phyloP scores from a whole-genome alignment of 305 asterid species.

The Monarda citriodora region DNA sequence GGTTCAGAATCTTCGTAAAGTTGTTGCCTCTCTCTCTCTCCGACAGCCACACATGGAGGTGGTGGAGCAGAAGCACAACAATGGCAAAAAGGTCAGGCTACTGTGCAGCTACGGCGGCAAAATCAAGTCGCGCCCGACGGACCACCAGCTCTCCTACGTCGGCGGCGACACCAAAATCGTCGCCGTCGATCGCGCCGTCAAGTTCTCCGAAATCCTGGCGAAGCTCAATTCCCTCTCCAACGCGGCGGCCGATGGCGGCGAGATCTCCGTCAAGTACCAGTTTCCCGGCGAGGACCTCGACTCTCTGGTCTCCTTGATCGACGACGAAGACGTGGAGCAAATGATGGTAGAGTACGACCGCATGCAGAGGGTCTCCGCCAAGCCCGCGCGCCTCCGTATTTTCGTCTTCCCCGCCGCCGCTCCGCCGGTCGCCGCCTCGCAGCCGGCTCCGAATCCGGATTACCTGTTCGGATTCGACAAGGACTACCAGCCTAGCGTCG shows the following conservation, averaged over 20 bases:
- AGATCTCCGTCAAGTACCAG: conserved; percentile 61
- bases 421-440: conserved; percentile 14
- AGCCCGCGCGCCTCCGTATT: conserved; percentile 59
- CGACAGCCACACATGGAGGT: conserved; percentile 34
- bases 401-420: conserved; percentile 47
- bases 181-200: conserved; percentile 59
- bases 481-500: conserved; percentile 52
- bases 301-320: conserved; percentile 61
- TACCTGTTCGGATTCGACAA: conserved; percentile 90
- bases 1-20: conserved; percentile 24
- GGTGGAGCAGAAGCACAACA: conserved; percentile 35
- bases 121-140: conserved; percentile 51
- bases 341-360: conserved; percentile 91
- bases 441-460: conserved; percentile 81
- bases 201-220: conserved; percentile 43
- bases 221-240: conserved; percentile 43
- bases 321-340: conserved; percentile 88
- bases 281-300: conserved; percentile 82
- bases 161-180: conserved; percentile 92
- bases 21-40: conserved; percentile 8
- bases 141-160: conserved; percentile 58
- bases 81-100: conserved; percentile 48
- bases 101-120: conserved; percentile 87
- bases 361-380: conserved; percentile 39
- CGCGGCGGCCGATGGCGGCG: conserved; percentile 9